These are phyloP conservation scores for Glutinoglossum americanum DNA, from an alignment of 495 filamentous ascomycete species.

Conservation along the genomic window DNA sequence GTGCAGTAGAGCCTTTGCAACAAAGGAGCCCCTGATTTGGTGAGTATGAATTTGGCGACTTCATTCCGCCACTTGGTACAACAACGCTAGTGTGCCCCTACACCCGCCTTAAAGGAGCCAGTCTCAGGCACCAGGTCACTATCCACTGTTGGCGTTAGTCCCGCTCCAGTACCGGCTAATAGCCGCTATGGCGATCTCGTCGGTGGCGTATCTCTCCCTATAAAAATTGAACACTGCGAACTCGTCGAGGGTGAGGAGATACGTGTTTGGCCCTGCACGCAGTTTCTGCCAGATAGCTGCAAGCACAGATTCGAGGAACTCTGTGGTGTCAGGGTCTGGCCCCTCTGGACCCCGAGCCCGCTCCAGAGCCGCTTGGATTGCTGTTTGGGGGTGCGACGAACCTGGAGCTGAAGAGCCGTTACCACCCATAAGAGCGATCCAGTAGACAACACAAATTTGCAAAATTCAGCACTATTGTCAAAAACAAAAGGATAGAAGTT, in stretches of 20 bases:
- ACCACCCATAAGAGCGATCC: neutral
- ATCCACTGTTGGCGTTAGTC: neutral
- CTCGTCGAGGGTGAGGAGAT: constrained; percentile 1
- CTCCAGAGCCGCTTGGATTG: constrained; percentile 3
- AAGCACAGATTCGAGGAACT: neutral
- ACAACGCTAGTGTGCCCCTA: neutral
- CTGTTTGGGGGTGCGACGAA: neutral
- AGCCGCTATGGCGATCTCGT: neutral
- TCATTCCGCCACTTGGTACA: neutral
- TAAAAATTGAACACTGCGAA: constrained; percentile 5
- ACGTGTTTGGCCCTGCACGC: neutral
- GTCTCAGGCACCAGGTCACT: neutral
- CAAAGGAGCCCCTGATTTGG: neutral
- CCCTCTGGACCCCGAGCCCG: neutral
- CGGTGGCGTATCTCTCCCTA: neutral
- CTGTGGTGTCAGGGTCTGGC: neutral
- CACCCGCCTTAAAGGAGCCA: neutral
- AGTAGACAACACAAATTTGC: neutral
- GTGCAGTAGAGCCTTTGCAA: neutral
- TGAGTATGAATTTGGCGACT: neutral
- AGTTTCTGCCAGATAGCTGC: constrained; percentile 1
- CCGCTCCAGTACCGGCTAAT: neutral
- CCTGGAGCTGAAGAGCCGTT: neutral
- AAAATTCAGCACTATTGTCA: neutral
- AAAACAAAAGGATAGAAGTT: neutral